Conservation (phyloP, 257 asterid species). For the Solanum peruvianum region DNA sequence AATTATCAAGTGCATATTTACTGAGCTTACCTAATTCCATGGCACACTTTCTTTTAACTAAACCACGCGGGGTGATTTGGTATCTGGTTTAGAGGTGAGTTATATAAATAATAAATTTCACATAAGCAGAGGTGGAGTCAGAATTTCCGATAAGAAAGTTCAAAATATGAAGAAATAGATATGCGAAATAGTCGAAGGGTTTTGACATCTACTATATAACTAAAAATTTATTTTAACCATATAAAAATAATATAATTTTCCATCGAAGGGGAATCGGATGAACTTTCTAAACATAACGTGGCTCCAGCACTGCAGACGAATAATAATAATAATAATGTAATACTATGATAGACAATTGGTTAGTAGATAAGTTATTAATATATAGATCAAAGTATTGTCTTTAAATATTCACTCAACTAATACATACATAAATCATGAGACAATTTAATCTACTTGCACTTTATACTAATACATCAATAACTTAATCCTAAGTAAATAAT, state of each 20-base stretch:
- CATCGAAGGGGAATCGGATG: accelerated
- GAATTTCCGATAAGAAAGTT: accelerated
- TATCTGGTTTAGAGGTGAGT: not conserved
- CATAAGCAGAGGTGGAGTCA: no score
- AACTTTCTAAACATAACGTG: no score
- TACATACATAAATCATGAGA: not conserved
- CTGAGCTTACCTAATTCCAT: not conserved
- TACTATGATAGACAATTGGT: not conserved
- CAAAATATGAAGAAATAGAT: no score
- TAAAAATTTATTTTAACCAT: no score
- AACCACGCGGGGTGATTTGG: not conserved
- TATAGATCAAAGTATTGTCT: no score
- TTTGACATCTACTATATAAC: no score
- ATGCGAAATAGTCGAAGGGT: no score
- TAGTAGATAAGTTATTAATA: not conserved
- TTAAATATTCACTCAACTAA: not conserved
- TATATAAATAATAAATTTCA: not conserved
- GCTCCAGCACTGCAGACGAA: no score
- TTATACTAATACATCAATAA: no score
- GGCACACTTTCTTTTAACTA: not conserved
- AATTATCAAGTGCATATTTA: not conserved
- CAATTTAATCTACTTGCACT: not conserved
- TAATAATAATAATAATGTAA: no score
- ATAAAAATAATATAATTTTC: no score
- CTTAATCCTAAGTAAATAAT: not conserved